Base-by-base conservation (phyloP, 78 protist species). In the Mastigamoeba balamuthi region DNA sequence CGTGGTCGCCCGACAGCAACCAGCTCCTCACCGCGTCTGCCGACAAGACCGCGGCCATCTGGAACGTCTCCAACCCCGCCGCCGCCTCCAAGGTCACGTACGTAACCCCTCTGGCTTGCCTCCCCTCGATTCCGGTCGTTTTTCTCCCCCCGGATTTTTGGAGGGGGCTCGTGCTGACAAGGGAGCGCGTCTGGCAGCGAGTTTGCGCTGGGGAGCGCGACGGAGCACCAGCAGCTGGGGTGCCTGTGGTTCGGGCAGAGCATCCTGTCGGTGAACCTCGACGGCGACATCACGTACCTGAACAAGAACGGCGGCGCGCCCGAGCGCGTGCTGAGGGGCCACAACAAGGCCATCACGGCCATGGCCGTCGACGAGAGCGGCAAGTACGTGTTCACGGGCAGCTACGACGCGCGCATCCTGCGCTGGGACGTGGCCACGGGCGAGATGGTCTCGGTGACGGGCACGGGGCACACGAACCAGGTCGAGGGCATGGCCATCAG, bases 181-280 rank as follows among this genome's bases (percentile, higher is more conserved):
- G n/a, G n/a, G n/a, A n/a, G n/a, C n/a, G n/a, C n/a, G n/a, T n/a
- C n/a, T n/a, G n/a, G n/a, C n/a, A n/a, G n/a, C n/a, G n/a, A n/a
- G n/a, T n/a, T 72, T 43, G n/a, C 41, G 0, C 71, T 73, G 43
- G 83, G 89, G 39, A 30, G 8, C 37, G 77, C 64, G 38, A 53
- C 71, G 28, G 83, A 89, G 2, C 84, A 83, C 78, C 89, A 84
- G 85, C 95, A 92, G 80, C 25, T 89, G 9, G 95, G 91, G 58
- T 75, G 89, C 83, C 83, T 92, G 52, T 88, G 92, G 93, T 39
- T 42, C 5, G 89, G 88, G 27, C 73, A 75, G 28, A 5, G 67
- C 23, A 28, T 92, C 30, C 17, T 92, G 30, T 72, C 95, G 2
- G 74, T 89, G 30, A 63, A 77, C 29, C 80, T 92, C 69, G 38